Base-by-base conservation (phyloP, 2,329 filamentous ascomycete genomes). In the Aspergillus udagawae region DNA sequence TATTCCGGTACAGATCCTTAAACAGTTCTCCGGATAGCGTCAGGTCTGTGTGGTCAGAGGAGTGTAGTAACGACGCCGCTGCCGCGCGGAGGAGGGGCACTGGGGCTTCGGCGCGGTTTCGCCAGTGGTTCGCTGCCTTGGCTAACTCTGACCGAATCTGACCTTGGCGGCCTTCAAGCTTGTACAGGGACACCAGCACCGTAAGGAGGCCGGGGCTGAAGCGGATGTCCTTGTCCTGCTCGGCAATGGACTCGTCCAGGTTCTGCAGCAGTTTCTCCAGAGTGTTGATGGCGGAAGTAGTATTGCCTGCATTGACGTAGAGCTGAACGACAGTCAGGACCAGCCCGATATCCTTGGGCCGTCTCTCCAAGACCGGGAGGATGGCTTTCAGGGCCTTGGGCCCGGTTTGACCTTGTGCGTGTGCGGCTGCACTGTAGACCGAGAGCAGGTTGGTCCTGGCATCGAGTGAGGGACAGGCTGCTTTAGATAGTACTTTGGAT, bases 151-250 rank as follows among this genome's bases (percentile, higher is more conserved):
- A 75, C 60, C 89, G 89, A 60, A 90, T 86, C 29, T 89, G 86
- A 25, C 81, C 78, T 63, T 87, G 88, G 38, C 92, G 89, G 42
- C 89, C 87, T 71, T 94, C 88, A 2, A 82, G 78, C 65, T 85
- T 85, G 74, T 96, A 94, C 0, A 99, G 80, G 2, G 90, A 86
- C 9, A 96, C 87, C 3, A 90, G 80, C 1, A 93, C 80, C 0
- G 90, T 91, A 28, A 97, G 83, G 1, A 99, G 80, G 2, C 93
- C 93, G 0, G 94, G 93, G 27, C 91, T 87, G 72, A 88, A 94
- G 10, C 92, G 87, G 27, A 89, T 84, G 64, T 92, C 86, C 56
- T 85, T 80, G 57, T 87, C 81, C 17, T 82, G 79, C 50, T 77
- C 73, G n/a, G 68, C 70, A 14, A 73, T 80, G 3, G 84, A 85